Percentiles rank a stretch among this genome's conserved stretches.
These are phyloP conservation scores for Saposhnikovia divaricata DNA, from an alignment of 129 eudicot genomes.

Conservation along the genomic window DNA sequence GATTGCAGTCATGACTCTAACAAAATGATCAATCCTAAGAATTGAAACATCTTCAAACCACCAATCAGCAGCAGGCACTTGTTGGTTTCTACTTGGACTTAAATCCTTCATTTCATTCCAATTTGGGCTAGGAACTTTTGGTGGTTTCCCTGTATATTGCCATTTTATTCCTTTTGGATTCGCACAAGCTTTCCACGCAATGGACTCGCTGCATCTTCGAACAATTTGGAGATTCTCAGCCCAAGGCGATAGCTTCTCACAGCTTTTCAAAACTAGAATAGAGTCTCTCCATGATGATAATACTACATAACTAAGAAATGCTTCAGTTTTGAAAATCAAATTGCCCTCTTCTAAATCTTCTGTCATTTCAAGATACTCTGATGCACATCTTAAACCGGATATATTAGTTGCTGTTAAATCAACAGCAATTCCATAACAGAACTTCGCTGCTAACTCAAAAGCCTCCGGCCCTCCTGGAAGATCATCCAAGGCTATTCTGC, in stretches of 20 bases:
- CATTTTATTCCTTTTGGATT: conserved; percentile 72
- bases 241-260: conserved; percentile 85
- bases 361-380: conserved; percentile 90
- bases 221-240: conserved; percentile 92
- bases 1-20: conserved; percentile 75
- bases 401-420: conserved; percentile 66
- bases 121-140: conserved; percentile 55
- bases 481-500: conserved; percentile 51
- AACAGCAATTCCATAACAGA: conserved; percentile 76
- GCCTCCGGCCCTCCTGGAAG: conserved; percentile 78
- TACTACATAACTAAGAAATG: conserved; percentile 77
- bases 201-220: conserved; percentile 77
- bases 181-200: conserved; percentile 84
- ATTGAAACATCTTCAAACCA: conserved; percentile 85
- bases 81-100: conserved; percentile 51
- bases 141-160: conserved; percentile 85
- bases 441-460: conserved; percentile 85
- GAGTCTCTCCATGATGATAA: conserved; percentile 90
- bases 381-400: conserved; percentile 77
- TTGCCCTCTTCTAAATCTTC: conserved; percentile 96
- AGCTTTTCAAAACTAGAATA: conserved; percentile 59
- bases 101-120: conserved; percentile 74
- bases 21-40: conserved; percentile 79
- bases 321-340: conserved; percentile 80
- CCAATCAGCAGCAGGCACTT: conserved; percentile 78